Base-by-base conservation (phyloP, 805 yeast genomes). In the Helenozyma rhizophorensis region DNA sequence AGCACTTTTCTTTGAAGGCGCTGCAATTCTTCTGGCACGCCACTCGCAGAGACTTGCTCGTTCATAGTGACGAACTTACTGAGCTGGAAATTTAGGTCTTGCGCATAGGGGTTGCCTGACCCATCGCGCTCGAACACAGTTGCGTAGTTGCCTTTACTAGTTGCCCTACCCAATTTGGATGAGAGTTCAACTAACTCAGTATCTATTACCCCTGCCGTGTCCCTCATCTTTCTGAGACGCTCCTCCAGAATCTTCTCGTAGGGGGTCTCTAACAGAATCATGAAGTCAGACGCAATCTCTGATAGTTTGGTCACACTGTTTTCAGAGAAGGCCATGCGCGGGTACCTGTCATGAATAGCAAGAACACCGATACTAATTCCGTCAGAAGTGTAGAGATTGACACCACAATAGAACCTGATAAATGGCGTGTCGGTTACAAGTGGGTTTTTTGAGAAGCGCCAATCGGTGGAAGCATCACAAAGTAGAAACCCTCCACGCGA, bases 361-460 rank as follows among this genome's bases (percentile, higher is more conserved):
- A 82, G 49, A 1, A 68, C 70, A 0, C 90, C 90, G 33, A 82
- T 65, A 0, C 62, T 62, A 10, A 63, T 61, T 4, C 68, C 70
- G 8, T 62, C 36, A 0, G 69, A 54, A 10, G 47, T 38, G 1
- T 64, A 37, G 23, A 81, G 46, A 0, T 86, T 85, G 4, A 78
- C 83, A 1, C 83, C 85, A 22, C 78, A 71, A 51, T 81, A 83
- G 47, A 80, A 80, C 35, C 57, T 65, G 32, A 83, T 72, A 36
- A 59, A 57, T 0, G 90, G 88, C 1, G 67, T 61, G 0, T 80
- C 78, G 14, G 65, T 71, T 1, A 83, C 84, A 29, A 81, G 61
- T 0, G 90, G 90, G 46, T 76, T 80, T 25, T 62, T 58, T 12
- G 56, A 47, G 4, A 80, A 71, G 51, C 94, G 64, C 93, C 94